These are phyloP conservation scores for Metschnikowia arizonensis DNA, from an alignment of 805 yeast species.

Conservation along the genomic window DNA sequence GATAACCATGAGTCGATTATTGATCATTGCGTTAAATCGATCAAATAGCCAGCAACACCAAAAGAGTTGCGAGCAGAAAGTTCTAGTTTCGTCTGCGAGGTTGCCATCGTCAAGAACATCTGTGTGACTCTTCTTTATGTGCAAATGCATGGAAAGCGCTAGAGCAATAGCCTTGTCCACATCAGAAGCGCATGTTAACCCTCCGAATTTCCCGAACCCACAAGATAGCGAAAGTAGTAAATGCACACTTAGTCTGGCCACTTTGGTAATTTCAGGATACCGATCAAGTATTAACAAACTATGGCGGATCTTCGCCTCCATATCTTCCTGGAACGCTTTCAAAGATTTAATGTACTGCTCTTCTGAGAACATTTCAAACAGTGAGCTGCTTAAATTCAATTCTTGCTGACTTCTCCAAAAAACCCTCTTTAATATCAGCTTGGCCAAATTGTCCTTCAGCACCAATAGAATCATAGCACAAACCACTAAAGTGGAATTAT, in stretches of 20 bases:
- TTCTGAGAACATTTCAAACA: neutral
- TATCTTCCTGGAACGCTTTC: slow-evolving; percentile 19
- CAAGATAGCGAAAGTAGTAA: slow-evolving; percentile 18
- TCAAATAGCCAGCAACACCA: slow-evolving; percentile 34
- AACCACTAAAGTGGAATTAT: slow-evolving; percentile 20
- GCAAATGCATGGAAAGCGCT: slow-evolving; percentile 21
- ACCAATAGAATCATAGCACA: slow-evolving; percentile 29
- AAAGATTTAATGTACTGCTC: slow-evolving; percentile 13
- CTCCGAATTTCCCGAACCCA: slow-evolving; percentile 2
- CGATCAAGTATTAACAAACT: slow-evolving; percentile 25
- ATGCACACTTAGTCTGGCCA: slow-evolving; percentile 22
- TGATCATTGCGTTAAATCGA: slow-evolving; percentile 34
- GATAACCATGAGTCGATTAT: slow-evolving; percentile 36
- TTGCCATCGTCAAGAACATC: neutral
- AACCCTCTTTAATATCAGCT: slow-evolving; percentile 22
- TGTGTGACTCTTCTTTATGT: neutral
- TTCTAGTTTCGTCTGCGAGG: slow-evolving; percentile 1
- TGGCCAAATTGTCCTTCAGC: slow-evolving; percentile 26
- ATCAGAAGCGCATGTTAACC: neutral
- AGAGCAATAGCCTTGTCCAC: neutral
- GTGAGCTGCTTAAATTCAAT: neutral
- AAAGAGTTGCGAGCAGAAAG: slow-evolving; percentile 28
- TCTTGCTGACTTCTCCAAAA: slow-evolving; percentile 15
- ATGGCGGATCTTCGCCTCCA: slow-evolving; percentile 35
- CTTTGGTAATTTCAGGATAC: slow-evolving; percentile 31